Evolutionary conservation across 352 stramenopile genomes (phyloP), one percentile per base, ranked within the genome.

Genomic region (Halophytophthora polymorphica): DNA sequence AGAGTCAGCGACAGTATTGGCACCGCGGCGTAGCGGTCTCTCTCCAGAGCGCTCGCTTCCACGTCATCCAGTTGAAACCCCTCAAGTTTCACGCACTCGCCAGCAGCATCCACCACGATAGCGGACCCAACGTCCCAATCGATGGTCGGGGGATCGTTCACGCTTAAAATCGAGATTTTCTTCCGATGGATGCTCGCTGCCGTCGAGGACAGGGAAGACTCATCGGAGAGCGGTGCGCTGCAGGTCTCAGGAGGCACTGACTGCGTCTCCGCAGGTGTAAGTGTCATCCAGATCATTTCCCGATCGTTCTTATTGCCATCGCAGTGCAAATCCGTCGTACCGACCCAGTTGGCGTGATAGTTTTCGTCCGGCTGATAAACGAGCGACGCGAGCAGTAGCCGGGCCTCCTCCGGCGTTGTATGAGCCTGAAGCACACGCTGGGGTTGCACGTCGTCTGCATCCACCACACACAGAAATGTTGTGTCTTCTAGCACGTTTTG

Each of bases 331-430:
- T 58, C 50, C 15, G 33, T 60, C 43, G 54, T 28, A 35, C 52
- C 45, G 17, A 41, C 43, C 58, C 59, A 67, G 2, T 45, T 46
- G 44, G 43, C 44, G 14, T 63, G 54, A 17, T 64, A 68, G 22
- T 64, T 56, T 3, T 36, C 10, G 33, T 56, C 40, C 33, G 54
- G 59, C 22, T 50, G 33, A 23, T 76, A 73, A 17, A 61, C 28
- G 23, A 76, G 56, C 6, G 59, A 62, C 18, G 56, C 48, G 2
- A 73, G 55, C 12, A 71, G 60, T 15, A 43, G 49, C 39, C 66
- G 59, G 21, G 59, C 63, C 33, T 73, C 66, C 8, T 42, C 21
- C 10, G 50, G 42, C 4, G 66, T 73, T 28, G 66, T 69, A 15
- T 58, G 31, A 14, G 40, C 55, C 14, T 41, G 36, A 40, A 73